phyloP scores from a whole-genome alignment of 2,329 filamentous ascomycete species.

The Elsinoe batatas region DNA sequence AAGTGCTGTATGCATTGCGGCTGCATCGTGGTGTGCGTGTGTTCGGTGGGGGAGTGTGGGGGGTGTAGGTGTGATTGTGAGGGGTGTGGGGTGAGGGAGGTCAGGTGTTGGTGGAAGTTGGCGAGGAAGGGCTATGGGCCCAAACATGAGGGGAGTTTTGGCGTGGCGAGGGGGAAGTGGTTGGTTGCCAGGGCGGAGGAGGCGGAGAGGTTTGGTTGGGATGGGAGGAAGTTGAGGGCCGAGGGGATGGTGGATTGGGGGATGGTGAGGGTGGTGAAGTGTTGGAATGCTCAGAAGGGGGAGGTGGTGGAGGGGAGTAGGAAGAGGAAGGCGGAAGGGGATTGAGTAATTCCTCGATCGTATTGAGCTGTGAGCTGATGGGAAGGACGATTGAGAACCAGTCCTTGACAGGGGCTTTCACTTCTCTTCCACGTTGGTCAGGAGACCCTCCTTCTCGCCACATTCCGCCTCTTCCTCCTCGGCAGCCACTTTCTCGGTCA shows the following conservation, averaged over 20 bases:
- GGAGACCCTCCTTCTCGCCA: constrained; percentile 12
- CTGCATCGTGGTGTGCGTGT: constrained; percentile 12
- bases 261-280: constrained; percentile 11
- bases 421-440: background rate
- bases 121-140: constrained; percentile 1
- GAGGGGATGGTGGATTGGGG: constrained; percentile 4
- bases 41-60: constrained; percentile 8
- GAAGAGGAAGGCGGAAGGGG: background rate
- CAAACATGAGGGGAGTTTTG: constrained; percentile 8
- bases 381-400: background rate
- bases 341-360: background rate
- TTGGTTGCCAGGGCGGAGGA: background rate
- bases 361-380: background rate
- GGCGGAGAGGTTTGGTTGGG: constrained; percentile 4
- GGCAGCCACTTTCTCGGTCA: background rate
- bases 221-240: background rate
- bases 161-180: constrained; percentile 6
- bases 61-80: constrained; percentile 15
- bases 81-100: constrained; percentile 13
- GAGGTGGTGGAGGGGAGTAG: background rate
- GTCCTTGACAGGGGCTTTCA: background rate
- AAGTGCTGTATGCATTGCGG: constrained; percentile 18
- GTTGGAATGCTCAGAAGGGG: background rate
- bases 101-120: constrained; percentile 15
- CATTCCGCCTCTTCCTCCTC: background rate